Percentiles rank a stretch among this genome's conserved stretches.
Evolutionary conservation across 208 protist genomes (phyloP).

Genomic region (Angomonas deanei): DNA sequence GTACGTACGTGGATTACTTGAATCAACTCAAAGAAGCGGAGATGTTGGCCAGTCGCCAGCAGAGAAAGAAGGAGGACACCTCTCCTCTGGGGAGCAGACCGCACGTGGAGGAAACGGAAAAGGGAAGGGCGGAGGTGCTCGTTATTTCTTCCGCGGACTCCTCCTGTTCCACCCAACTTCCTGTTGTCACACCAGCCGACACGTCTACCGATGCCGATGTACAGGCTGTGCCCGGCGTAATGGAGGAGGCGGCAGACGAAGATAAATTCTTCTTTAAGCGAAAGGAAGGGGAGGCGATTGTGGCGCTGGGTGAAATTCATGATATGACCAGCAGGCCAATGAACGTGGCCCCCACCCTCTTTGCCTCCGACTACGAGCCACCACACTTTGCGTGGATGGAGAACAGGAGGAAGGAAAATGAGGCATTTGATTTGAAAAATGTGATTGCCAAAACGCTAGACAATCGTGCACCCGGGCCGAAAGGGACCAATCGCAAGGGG

Average conservation of each 20-base stretch:
- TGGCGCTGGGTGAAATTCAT: not conserved
- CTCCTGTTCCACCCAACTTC: not conserved
- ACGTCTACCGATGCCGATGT: not conserved
- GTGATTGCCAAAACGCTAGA: not conserved
- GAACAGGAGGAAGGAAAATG: not conserved
- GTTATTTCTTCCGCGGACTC: not conserved
- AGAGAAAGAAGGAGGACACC: not conserved
- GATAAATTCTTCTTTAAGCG: not conserved
- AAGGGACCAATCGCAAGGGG: too few species aligned
- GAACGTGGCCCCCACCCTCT: not conserved
- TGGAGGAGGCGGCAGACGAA: not conserved
- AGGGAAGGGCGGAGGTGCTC: not conserved
- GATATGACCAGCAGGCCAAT: not conserved
- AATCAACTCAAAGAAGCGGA: not conserved
- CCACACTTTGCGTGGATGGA: conserved; percentile 4
- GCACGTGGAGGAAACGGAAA: not conserved
- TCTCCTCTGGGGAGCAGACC: too few species aligned
- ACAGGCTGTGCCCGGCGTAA: not conserved
- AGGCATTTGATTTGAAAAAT: not conserved
- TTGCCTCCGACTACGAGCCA: conserved; percentile 4
- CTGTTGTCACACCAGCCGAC: not conserved
- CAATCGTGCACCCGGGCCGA: not conserved
- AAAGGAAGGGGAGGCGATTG: conserved; percentile 1
- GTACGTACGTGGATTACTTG: not conserved
- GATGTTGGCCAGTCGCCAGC: not conserved